Base-by-base conservation (phyloP, 768 basidiomycete species). In the Phanerochaete carnosa region DNA sequence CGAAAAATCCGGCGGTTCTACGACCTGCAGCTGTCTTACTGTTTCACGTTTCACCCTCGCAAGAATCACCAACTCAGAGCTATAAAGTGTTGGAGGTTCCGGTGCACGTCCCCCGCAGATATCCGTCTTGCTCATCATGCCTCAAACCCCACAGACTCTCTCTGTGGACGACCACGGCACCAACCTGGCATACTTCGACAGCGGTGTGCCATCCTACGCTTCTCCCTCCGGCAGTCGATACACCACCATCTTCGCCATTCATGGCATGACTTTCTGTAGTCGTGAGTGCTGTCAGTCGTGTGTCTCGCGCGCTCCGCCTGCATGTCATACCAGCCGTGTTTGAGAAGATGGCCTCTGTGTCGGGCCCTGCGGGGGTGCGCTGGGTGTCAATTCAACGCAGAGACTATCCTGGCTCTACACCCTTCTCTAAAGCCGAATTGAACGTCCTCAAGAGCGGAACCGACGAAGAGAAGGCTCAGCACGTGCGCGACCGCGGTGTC, bases 321-420 rank as follows among this genome's bases (percentile, higher is more conserved):
- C 15, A 25, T 6, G 23, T 23, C 9, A 30, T 16, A 29, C 63
- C 63, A 57, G 35, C 9, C 59, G 55, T 23, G 55, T 69, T 46
- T 19, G 19, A 46, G 45, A 46, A 46, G 45, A 25, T 46, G 7
- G 16, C 47, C 16, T 65, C 32, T 59, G 62, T 13, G 25, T 62
- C 29, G 61, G 68, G 1, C 29, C 53, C 8, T 6, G 32, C 51
- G 35, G 64, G 65, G 22, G 45, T 68, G 2, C 68, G 71, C 23
- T 29, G 69, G 45, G 64, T 72, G 19, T 28, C 59, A 5, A 29
- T 70, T 0, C 69, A 65, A 39, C 59, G 64, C 19, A 67, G 71
- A 19, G 71, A 68, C 63, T 72, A 69, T 33, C 65, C 63, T 0
- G 63, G 68, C 5, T 64, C 71, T 2, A 49, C 63, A 7, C 66